Evolutionary conservation across 257 asterid species (phyloP), one percentile per base, ranked within the genome.

Genomic region (Lantana camara): DNA sequence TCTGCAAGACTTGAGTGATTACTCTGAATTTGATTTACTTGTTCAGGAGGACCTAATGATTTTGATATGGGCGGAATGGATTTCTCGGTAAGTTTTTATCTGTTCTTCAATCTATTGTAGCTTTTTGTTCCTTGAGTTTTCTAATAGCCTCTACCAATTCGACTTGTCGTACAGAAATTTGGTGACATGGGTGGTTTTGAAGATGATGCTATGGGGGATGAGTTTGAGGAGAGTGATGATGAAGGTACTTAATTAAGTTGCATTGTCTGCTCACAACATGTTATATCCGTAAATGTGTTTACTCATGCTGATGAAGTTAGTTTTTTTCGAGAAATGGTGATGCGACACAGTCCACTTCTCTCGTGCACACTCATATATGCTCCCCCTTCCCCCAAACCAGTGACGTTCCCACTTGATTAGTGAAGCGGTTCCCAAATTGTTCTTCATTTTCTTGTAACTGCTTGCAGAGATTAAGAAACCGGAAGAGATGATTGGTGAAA

Each of bases 21-120:
- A 21, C 56, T 47, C 51, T 21, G 34, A 29, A 24, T 70, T 27
- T 67, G 12, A 4, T 55, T n/a, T 13, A 51, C 50, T 22, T 65
- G 57, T 58, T 52, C 79, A 87, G 90, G 84, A 77, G 96, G 75
- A 64, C 83, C 91, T 15, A 78, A 76, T 11, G 88, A 85, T 51
- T 13, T 76, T 64, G 96, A 86, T 70, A 12, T 82, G 77, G 89
- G 85, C 10, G 87, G 86, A 46, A 83, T 89, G 95, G 95, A 86
- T 78, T 89, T 89, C 79, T 89, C 96, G 54, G 96, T 88, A 73
- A 68, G 72, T 37, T 48, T 44, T 41, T 6, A 41, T 47, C 1
- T 3, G 15, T 57, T 3, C 20, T 30, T 13, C 50, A 19, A 19
- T 12, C 45, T 27, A 5, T 14, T 10, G 3, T 47, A 5, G 27